These are phyloP conservation scores for Termitomyces sp. DNA, from an alignment of 768 basidiomycete species.

Conservation along the genomic window DNA sequence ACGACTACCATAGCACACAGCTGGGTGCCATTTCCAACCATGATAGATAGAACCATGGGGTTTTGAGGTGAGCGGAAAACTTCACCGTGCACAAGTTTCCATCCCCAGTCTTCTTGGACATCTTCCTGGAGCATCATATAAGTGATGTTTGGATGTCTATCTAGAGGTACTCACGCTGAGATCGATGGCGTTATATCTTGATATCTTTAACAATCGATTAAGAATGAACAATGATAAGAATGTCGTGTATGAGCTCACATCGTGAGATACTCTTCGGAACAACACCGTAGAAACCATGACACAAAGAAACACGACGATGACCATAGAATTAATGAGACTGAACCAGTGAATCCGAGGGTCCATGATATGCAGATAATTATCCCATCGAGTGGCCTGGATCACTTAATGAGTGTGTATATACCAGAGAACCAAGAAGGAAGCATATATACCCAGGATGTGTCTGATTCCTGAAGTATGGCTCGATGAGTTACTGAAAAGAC, in stretches of 20 bases:
- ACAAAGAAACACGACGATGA: constrained; percentile 88
- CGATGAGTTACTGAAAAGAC: not conserved
- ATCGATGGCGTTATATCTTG: constrained; percentile 93
- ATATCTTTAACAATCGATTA: constrained; percentile 46
- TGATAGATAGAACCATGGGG: constrained; percentile 73
- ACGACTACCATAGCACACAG: constrained; percentile 81
- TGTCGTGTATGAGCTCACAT: constrained; percentile 43
- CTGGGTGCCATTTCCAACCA: constrained; percentile 90
- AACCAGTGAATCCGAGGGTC: constrained; percentile 97
- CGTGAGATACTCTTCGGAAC: constrained; percentile 78
- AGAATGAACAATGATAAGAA: not conserved
- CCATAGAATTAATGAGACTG: constrained; percentile 85
- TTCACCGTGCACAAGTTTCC: constrained; percentile 97
- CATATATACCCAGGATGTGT: constrained; percentile 68
- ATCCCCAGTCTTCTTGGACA: constrained; percentile 96
- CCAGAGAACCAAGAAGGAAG: not conserved
- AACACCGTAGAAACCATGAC: constrained; percentile 93
- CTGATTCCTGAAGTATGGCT: constrained; percentile 55
- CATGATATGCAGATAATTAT: constrained; percentile 91
- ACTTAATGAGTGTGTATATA: not conserved
- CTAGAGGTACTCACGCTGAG: constrained; percentile 52
- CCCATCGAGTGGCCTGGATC: constrained; percentile 87
- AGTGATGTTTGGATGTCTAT: not conserved
- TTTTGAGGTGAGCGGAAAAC: constrained; percentile 83
- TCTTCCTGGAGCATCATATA: constrained; percentile 56